These are phyloP conservation scores for Camillea tinctor DNA, from an alignment of 2,329 filamentous ascomycete species.

Conservation along the genomic window DNA sequence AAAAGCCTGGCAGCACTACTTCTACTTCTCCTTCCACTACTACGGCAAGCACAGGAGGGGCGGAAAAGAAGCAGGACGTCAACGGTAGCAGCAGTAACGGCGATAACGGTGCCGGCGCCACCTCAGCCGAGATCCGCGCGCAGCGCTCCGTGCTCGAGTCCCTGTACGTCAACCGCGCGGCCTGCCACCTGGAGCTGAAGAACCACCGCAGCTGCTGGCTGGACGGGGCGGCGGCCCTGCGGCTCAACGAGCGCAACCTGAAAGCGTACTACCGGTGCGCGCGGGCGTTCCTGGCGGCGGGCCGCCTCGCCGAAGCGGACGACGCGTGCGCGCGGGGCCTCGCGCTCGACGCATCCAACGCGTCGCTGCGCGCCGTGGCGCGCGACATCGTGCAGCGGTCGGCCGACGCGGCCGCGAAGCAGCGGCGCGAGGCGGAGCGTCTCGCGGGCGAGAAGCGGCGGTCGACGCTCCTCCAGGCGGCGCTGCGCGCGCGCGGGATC, in stretches of 20 bases:
- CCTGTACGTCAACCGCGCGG: conserved; percentile 81
- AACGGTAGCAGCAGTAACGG: too few relatives aligned
- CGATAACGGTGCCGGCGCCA: too few relatives aligned
- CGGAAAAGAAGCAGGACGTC: conserved; percentile 47
- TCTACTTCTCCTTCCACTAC: background rate
- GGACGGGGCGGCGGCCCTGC: conserved; percentile 78
- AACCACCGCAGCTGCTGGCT: conserved; percentile 86
- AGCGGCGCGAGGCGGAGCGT: conserved; percentile 56
- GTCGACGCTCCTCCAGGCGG: conserved; percentile 60
- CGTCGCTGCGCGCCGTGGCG: conserved; percentile 60
- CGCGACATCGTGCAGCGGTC: conserved; percentile 62
- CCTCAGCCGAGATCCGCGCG: conserved; percentile 39
- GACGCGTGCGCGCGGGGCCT: conserved; percentile 77
- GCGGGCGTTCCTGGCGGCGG: conserved; percentile 73
- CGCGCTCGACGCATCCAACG: conserved; percentile 68
- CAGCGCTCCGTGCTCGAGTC: conserved; percentile 69
- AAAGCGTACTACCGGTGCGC: conserved; percentile 91
- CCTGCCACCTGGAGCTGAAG: conserved; percentile 82
- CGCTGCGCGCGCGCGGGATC: conserved; percentile 70
- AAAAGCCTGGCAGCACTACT: background rate
- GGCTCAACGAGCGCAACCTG: conserved; percentile 75
- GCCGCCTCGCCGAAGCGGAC: conserved; percentile 75
- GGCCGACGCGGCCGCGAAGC: conserved; percentile 48
- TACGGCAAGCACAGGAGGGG: conserved; percentile 14
- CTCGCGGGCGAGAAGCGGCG: conserved; percentile 55